Conservation (phyloP, 768 basidiomycete species). For the Rhodosporidiobolus sp. region DNA sequence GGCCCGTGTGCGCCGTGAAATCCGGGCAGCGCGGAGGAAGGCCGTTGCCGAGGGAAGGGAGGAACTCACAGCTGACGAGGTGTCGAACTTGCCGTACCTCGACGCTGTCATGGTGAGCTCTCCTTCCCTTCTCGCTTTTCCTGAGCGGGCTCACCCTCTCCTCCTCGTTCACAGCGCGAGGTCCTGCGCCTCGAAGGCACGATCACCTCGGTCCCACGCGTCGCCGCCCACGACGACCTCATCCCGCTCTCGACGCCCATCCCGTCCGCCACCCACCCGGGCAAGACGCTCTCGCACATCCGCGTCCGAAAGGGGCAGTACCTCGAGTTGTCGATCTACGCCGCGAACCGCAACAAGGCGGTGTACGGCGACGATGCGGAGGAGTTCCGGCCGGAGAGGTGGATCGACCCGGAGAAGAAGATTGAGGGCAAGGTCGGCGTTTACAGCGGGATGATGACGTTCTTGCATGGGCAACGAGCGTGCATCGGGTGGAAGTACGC, state of each 20-base stretch:
- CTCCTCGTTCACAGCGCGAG: slow-evolving; percentile 54
- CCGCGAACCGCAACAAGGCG: slow-evolving; percentile 57
- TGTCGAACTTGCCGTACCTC: slow-evolving; percentile 8
- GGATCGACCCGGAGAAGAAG: slow-evolving; percentile 50
- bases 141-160: not conserved
- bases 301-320: slow-evolving; percentile 56
- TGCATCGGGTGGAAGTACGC: slow-evolving; percentile 28
- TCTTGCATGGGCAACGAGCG: not conserved
- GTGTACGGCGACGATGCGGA: slow-evolving; percentile 67
- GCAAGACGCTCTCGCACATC: slow-evolving; percentile 41
- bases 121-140: too few relatives aligned
- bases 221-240: slow-evolving; percentile 69
- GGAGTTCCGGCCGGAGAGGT: slow-evolving; percentile 62
- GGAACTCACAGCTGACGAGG: slow-evolving; percentile 1
- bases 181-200: slow-evolving; percentile 73
- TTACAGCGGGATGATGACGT: slow-evolving; percentile 51
- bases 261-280: not conserved
- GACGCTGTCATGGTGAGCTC: slow-evolving; percentile 17
- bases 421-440: slow-evolving; percentile 56
- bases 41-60: not conserved
- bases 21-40: not conserved
- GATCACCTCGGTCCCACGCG: slow-evolving; percentile 73
- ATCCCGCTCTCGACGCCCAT: slow-evolving; percentile 59
- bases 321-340: slow-evolving; percentile 60
- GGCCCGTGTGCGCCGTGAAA: slow-evolving; percentile 3